Evolutionary conservation across 306 rosid genomes (phyloP).

Genomic region (Bauhinia variegata): DNA sequence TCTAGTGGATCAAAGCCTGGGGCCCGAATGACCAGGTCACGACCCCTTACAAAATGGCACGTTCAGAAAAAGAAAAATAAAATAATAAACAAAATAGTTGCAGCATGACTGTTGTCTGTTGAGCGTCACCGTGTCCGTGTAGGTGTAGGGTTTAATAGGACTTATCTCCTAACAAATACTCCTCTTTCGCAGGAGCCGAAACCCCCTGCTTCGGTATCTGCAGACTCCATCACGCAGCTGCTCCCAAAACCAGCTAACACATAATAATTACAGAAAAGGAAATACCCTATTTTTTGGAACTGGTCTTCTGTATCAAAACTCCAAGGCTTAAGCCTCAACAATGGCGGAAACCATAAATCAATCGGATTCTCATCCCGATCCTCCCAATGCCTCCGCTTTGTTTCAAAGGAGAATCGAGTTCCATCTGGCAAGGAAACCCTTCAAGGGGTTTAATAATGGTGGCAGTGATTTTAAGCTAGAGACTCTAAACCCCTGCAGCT

Average conservation of each 20-base stretch:
- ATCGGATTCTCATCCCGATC: slow-evolving; percentile 37
- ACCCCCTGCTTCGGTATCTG: slow-evolving; percentile 33
- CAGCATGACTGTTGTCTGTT: no score
- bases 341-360: slow-evolving; percentile 45
- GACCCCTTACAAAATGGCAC: no score
- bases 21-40: no score
- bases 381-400: slow-evolving; percentile 19
- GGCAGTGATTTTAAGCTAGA: slow-evolving; percentile 65
- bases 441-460: slow-evolving; percentile 55
- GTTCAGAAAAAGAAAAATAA: no score
- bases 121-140: no score
- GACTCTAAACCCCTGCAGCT: slow-evolving; percentile 70
- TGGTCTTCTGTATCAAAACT: neutral
- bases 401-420: slow-evolving; percentile 58
- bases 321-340: neutral
- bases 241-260: no score
- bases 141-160: slow-evolving; percentile 76
- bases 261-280: no score
- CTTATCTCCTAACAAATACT: neutral
- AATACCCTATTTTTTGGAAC: no score
- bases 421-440: slow-evolving; percentile 54
- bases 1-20: no score
- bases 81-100: no score
- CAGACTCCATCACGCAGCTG: neutral
- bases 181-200: slow-evolving; percentile 57